Percentiles rank a stretch among this genome's conserved stretches.
phyloP scores from a whole-genome alignment of 352 stramenopile genomes.

The Globisporangium canariense region DNA sequence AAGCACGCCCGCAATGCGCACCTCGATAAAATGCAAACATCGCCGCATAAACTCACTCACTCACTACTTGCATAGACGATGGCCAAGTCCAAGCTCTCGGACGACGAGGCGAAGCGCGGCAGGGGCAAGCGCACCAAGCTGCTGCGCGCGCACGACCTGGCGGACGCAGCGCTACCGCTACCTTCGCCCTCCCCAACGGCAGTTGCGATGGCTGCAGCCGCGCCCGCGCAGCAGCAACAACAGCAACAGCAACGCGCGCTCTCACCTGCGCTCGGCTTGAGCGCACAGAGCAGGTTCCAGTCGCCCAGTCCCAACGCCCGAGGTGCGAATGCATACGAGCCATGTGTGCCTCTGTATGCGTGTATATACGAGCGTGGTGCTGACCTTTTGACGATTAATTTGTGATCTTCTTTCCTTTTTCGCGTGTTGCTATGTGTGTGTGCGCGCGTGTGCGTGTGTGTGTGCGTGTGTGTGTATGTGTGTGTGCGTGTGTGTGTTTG shows the following conservation, averaged over 20 bases:
- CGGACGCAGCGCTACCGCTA: conserved; percentile 19
- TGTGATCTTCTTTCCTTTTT: not conserved
- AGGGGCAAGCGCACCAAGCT: conserved; percentile 54
- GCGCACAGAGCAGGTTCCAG: conserved; percentile 35
- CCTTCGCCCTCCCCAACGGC: conserved; percentile 11
- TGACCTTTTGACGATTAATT: not conserved
- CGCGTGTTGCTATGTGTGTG: not conserved
- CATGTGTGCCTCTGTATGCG: not conserved
- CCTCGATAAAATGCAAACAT: not conserved
- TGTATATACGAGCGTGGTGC: not conserved
- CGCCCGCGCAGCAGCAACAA: not conserved
- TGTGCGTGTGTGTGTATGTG: too few relatives aligned
- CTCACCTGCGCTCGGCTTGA: conserved; percentile 11
- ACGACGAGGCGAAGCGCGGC: conserved; percentile 69
- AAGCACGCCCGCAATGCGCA: not conserved
- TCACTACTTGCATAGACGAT: conserved; percentile 21
- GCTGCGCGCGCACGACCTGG: conserved; percentile 34
- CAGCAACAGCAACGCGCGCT: conserved; percentile 6
- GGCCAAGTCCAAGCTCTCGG: conserved; percentile 55
- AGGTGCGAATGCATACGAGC: conserved; percentile 13
- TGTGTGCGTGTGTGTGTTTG: too few relatives aligned
- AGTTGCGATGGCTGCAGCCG: conserved; percentile 14
- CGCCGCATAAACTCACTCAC: not conserved
- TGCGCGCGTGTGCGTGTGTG: too few relatives aligned
- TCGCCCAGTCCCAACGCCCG: conserved; percentile 44